phyloP scores from a whole-genome alignment of 2,329 filamentous ascomycete genomes.

The Acrocalymma vagum region DNA sequence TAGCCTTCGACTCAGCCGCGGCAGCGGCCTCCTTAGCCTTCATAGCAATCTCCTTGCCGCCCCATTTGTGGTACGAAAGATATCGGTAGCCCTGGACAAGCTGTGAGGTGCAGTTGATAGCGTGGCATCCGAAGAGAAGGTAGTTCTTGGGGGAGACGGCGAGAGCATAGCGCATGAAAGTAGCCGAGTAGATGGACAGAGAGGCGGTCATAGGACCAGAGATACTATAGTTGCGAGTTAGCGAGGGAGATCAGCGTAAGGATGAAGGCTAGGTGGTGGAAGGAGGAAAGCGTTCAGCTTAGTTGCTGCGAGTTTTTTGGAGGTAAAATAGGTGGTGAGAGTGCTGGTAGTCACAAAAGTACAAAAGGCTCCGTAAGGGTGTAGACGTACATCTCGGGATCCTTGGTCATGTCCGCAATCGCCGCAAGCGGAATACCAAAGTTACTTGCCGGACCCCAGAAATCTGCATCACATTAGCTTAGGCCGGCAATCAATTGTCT shows the following conservation, averaged over 20 bases:
- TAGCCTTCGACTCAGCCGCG: no score
- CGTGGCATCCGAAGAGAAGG: constrained; percentile 73
- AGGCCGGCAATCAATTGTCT: constrained; percentile 7
- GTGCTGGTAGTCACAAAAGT: no score
- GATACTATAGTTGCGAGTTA: constrained; percentile 57
- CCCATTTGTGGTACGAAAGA: constrained; percentile 66
- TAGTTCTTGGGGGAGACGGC: constrained; percentile 71
- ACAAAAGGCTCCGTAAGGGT: no score
- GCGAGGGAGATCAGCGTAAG: neutral
- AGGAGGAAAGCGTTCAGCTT: neutral
- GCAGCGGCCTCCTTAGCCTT: constrained; percentile 52
- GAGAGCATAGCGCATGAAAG: constrained; percentile 73
- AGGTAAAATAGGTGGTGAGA: neutral
- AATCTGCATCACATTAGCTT: constrained; percentile 48
- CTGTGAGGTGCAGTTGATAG: constrained; percentile 71
- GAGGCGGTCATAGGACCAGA: constrained; percentile 71
- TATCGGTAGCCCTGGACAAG: constrained; percentile 69
- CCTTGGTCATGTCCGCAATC: constrained; percentile 63
- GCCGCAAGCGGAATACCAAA: constrained; percentile 64
- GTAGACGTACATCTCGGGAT: constrained; percentile 58
- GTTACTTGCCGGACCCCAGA: constrained; percentile 62
- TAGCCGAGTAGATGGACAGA: constrained; percentile 67
- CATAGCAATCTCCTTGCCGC: constrained; percentile 52
- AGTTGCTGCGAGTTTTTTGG: neutral
- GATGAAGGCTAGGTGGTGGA: neutral